Conservation (phyloP, 345 rosid species). For the Adansonia digitata region DNA sequence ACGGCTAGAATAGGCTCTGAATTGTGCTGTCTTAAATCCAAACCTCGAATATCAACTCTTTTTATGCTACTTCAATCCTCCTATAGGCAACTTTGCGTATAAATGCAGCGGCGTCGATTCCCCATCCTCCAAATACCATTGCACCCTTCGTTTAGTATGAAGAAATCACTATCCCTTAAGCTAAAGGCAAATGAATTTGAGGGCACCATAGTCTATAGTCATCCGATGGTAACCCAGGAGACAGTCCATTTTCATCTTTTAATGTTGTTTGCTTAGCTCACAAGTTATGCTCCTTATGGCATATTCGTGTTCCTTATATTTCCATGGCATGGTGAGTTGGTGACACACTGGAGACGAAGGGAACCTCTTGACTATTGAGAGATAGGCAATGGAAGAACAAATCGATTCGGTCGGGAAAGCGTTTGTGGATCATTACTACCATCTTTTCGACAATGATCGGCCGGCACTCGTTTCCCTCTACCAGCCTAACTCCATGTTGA, state of each 20-base stretch:
- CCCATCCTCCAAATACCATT: conserved; percentile 17
- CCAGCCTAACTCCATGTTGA: conserved; percentile 64
- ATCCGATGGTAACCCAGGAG: not conserved
- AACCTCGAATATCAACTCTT: not conserved
- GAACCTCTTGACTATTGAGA: not conserved
- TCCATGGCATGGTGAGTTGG: not conserved
- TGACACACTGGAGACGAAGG: not conserved
- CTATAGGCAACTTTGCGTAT: conserved; percentile 39
- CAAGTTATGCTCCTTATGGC: not conserved
- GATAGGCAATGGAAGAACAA: conserved; percentile 44
- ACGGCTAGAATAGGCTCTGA: conserved; percentile 19
- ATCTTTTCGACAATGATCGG: conserved; percentile 64
- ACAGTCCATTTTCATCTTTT: conserved; percentile 7
- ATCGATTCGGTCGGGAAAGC: conserved; percentile 63
- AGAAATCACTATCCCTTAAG: not conserved
- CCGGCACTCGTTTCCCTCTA: conserved; percentile 48
- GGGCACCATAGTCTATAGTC: conserved; percentile 27
- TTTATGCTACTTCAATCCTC: not conserved
- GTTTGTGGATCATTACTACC: conserved; percentile 70
- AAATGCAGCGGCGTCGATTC: conserved; percentile 41
- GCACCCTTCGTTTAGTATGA: conserved; percentile 8
- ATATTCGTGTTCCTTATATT: conserved; percentile 12
- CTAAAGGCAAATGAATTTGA: not conserved
- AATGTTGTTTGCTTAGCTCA: not conserved
- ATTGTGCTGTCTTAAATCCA: not conserved